Evolutionary conservation across 2,329 filamentous ascomycete genomes (phyloP).

Genomic region (Sporothrix luriei): DNA sequence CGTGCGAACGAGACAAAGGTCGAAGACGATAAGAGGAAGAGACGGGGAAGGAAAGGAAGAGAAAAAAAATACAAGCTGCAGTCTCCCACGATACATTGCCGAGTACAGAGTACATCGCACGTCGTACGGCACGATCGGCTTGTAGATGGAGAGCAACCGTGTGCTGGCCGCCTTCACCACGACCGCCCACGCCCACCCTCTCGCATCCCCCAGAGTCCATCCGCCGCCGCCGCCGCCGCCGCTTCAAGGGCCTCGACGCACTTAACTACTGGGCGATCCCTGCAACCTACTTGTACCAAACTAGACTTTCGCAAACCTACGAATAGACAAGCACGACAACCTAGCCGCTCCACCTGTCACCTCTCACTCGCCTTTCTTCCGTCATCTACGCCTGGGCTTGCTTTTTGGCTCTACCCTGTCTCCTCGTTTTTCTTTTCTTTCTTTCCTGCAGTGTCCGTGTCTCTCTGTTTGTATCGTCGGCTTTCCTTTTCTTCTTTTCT

Average conservation of each 20-base stretch:
- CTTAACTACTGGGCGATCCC: conserved; percentile 18
- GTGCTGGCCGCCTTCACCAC: not conserved
- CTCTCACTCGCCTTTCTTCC: conserved; percentile 21
- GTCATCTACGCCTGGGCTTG: conserved; percentile 9
- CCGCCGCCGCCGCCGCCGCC: conserved; percentile 25
- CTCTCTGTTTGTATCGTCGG: not conserved
- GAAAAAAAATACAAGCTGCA: too few species aligned
- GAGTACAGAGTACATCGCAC: not conserved
- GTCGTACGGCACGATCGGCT: not conserved
- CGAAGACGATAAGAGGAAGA: not conserved
- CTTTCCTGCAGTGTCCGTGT: conserved; percentile 5
- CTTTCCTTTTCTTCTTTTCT: not conserved
- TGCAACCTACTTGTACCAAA: conserved; percentile 10
- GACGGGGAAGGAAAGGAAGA: too few species aligned
- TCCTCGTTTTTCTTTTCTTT: conserved; percentile 2
- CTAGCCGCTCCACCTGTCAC: conserved; percentile 22
- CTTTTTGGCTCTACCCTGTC: conserved; percentile 12
- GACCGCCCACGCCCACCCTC: not conserved
- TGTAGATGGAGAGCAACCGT: conserved; percentile 4
- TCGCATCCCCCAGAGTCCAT: not conserved
- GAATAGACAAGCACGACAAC: conserved; percentile 5
- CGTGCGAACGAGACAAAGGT: not conserved
- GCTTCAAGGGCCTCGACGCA: conserved; percentile 22
- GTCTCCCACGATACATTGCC: not conserved
- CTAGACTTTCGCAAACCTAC: not conserved